These are phyloP conservation scores for Meredithiella fracta DNA, from an alignment of 2,329 filamentous ascomycete species.

Conservation along the genomic window DNA sequence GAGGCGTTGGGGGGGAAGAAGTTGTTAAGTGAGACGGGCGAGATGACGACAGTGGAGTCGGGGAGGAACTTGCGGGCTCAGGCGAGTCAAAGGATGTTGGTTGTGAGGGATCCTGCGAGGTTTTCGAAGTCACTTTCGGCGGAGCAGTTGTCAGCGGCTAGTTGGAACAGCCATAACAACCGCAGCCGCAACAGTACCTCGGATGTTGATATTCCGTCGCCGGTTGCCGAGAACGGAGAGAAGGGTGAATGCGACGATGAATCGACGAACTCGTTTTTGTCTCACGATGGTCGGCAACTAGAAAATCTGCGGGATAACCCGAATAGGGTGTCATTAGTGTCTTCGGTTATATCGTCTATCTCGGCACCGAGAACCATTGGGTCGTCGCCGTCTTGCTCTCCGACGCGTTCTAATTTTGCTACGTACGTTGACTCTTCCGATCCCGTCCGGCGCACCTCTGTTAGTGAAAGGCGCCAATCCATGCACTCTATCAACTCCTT, in stretches of 20 bases:
- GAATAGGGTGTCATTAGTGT: constrained; percentile 42
- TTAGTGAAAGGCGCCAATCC: constrained; percentile 34
- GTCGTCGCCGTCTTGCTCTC: constrained; percentile 41
- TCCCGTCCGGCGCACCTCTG: constrained; percentile 29
- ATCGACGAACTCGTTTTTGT: constrained; percentile 36
- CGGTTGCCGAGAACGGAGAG: background rate
- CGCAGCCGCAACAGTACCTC: constrained; percentile 17
- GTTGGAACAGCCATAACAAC: constrained; percentile 18
- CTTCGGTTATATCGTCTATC: constrained; percentile 34
- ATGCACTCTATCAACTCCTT: constrained; percentile 27
- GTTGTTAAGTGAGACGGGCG: constrained; percentile 42
- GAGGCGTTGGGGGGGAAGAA: constrained; percentile 52
- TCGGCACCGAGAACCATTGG: constrained; percentile 39
- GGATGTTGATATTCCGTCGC: constrained; percentile 9
- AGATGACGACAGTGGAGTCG: constrained; percentile 28
- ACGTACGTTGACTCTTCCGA: constrained; percentile 23
- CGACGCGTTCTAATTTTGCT: constrained; percentile 34
- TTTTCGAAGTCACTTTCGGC: constrained; percentile 18
- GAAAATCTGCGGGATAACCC: constrained; percentile 40
- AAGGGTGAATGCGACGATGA: constrained; percentile 15
- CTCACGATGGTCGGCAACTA: constrained; percentile 41
- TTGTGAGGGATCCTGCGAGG: constrained; percentile 32
- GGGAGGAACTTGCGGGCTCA: constrained; percentile 22
- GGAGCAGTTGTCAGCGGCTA: constrained; percentile 4
- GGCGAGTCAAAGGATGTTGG: constrained; percentile 29